A percentile compares a stretch with the other conserved stretches of the same genome.
phyloP scores from a whole-genome alignment of 768 basidiomycete species.

The Mycena epipterygia region DNA sequence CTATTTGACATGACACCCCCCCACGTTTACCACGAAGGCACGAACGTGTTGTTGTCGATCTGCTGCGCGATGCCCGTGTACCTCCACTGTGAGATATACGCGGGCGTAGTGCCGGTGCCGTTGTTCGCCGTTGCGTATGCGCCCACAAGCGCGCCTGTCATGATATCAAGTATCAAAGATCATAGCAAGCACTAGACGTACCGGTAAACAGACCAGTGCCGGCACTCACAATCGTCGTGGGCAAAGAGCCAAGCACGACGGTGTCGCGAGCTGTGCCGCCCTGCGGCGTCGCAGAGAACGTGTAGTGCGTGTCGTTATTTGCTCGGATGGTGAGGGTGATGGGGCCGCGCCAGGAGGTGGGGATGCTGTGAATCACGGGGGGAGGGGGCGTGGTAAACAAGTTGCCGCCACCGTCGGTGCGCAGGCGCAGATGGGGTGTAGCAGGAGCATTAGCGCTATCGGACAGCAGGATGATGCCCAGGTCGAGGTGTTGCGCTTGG shows the following conservation, averaged over 20 bases:
- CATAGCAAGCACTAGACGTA: constrained; percentile 1
- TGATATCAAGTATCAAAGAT: constrained; percentile 5
- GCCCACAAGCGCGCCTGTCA: constrained; percentile 24
- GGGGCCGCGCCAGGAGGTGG: constrained; percentile 22
- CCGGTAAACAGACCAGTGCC: constrained; percentile 31
- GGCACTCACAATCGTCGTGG: constrained; percentile 30
- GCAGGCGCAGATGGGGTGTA: constrained; percentile 26
- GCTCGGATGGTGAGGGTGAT: constrained; percentile 30
- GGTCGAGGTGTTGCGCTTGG: constrained; percentile 28
- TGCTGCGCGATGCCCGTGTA: constrained; percentile 31
- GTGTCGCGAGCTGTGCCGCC: constrained; percentile 2
- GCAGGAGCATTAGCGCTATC: constrained; percentile 2
- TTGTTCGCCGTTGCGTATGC: constrained; percentile 32
- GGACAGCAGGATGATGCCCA: constrained; percentile 22
- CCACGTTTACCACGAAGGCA: constrained; percentile 11
- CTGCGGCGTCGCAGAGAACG: constrained; percentile 22
- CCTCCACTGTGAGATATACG: constrained; percentile 31
- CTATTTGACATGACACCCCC: neutral
- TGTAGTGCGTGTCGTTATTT: constrained; percentile 30
- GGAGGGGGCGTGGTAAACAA: constrained; percentile 10
- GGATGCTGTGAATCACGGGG: constrained; percentile 25
- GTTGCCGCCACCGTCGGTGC: constrained; percentile 24
- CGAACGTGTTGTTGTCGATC: constrained; percentile 28
- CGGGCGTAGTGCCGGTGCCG: constrained; percentile 27
- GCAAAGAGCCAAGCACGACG: constrained; percentile 28